Evolutionary conservation across 2,329 filamentous ascomycete genomes (phyloP).

Genomic region (Cladophialophora exuberans): DNA sequence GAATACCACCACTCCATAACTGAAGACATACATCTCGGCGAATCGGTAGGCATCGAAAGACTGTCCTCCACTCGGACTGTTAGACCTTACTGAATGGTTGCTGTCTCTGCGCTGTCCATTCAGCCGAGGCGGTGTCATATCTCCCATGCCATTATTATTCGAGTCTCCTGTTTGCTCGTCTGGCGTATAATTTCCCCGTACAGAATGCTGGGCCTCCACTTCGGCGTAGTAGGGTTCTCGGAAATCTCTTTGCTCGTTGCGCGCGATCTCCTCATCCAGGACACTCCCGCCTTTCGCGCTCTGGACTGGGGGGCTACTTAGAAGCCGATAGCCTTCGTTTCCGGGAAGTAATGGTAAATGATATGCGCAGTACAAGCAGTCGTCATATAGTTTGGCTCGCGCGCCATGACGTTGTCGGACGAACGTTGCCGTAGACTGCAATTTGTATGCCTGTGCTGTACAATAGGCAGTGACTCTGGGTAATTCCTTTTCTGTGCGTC

Average conservation of each 20-base stretch:
- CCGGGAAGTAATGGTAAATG: constrained; percentile 87
- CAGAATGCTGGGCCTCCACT: constrained; percentile 57
- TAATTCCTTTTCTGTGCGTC: constrained; percentile 78
- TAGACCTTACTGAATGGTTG: constrained; percentile 42
- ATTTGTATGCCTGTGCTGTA: constrained; percentile 90
- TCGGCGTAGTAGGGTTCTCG: constrained; percentile 90
- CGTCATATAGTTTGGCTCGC: constrained; percentile 94
- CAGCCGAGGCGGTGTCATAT: constrained; percentile 37
- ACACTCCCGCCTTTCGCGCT: constrained; percentile 91
- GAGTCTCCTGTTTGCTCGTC: constrained; percentile 38
- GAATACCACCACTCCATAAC: constrained; percentile 95
- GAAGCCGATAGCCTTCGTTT: constrained; percentile 80
- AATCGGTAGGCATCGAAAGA: constrained; percentile 73
- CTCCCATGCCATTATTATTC: constrained; percentile 27
- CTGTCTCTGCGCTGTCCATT: constrained; percentile 35
- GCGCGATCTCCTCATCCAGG: constrained; percentile 92
- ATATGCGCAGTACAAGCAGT: constrained; percentile 95
- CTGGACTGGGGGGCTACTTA: constrained; percentile 89
- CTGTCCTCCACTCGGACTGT: constrained; percentile 57
- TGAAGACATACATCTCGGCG: constrained; percentile 96
- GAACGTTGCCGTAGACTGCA: constrained; percentile 85
- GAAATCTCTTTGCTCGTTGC: constrained; percentile 85
- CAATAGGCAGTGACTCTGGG: constrained; percentile 94
- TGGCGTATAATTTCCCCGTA: constrained; percentile 40
- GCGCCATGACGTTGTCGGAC: constrained; percentile 84